phyloP scores from a whole-genome alignment of 495 filamentous ascomycete genomes.

The Chaetomium cochliodes region DNA sequence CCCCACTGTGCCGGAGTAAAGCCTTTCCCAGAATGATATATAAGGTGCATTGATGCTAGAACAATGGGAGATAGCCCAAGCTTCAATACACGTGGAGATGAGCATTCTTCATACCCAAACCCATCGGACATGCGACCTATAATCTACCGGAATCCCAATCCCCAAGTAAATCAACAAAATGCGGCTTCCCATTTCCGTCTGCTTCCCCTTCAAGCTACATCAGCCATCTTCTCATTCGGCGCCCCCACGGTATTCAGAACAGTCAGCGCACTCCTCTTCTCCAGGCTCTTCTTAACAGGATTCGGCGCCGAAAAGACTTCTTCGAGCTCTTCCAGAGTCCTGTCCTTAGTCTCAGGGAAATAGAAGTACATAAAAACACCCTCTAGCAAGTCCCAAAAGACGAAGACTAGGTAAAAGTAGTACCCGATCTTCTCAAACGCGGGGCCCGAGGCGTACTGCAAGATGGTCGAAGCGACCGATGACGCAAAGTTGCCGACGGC shows the following conservation, averaged over 20 bases:
- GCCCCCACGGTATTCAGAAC: conserved; percentile 43
- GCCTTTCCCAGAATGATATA: too few species aligned
- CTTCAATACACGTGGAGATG: too few species aligned
- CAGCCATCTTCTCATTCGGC: conserved; percentile 27
- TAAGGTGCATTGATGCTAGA: too few species aligned
- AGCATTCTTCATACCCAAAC: too few species aligned
- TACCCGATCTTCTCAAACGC: conserved; percentile 58
- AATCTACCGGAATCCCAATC: too few species aligned
- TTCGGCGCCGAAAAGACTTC: conserved; percentile 61
- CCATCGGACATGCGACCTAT: too few species aligned
- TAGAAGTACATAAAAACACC: conserved; percentile 61
- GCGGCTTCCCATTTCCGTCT: too few species aligned
- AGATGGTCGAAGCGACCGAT: conserved; percentile 44
- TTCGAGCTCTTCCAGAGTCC: conserved; percentile 67
- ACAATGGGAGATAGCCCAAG: too few species aligned
- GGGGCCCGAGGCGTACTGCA: conserved; percentile 51
- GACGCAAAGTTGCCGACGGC: conserved; percentile 48
- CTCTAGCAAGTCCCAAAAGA: conserved; percentile 59
- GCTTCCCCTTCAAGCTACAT: background rate
- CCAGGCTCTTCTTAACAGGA: conserved; percentile 55
- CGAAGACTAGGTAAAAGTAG: conserved; percentile 62
- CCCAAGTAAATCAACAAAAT: too few species aligned
- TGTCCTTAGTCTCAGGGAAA: conserved; percentile 65
- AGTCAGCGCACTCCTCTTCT: conserved; percentile 44
- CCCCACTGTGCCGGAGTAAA: too few species aligned